phyloP scores from a whole-genome alignment of 805 yeast genomes.

The Kodamaea neixiangensis region DNA sequence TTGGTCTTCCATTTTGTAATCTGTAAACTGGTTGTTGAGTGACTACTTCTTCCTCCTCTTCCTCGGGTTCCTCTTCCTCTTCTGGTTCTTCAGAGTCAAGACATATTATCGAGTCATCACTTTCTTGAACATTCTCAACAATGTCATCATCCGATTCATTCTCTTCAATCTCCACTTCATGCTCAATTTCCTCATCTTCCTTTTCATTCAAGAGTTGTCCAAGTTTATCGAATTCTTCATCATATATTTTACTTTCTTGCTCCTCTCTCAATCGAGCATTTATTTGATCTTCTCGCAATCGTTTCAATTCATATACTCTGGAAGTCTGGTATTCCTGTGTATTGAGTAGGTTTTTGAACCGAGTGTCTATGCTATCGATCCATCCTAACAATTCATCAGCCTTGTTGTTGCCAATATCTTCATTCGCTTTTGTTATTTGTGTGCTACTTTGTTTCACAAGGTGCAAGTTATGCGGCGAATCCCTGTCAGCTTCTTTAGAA shows the following conservation, averaged over 20 bases:
- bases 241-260: constrained; percentile 24
- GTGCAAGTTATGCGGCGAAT: not conserved
- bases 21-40: not conserved
- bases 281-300: constrained; percentile 17
- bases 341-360: constrained; percentile 20
- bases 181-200: constrained; percentile 4
- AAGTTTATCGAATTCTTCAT: constrained; percentile 28
- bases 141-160: not conserved
- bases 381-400: constrained; percentile 28
- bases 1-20: constrained; percentile 10
- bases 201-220: constrained; percentile 11
- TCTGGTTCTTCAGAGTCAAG: constrained; percentile 6
- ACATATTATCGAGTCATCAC: constrained; percentile 7
- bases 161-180: not conserved
- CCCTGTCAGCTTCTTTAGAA: not conserved
- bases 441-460: not conserved
- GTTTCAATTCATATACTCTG: constrained; percentile 5
- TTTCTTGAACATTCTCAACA: not conserved
- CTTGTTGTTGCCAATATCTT: not conserved
- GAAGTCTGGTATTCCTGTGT: constrained; percentile 22
- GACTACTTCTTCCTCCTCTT: not conserved
- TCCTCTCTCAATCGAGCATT: constrained; percentile 22
- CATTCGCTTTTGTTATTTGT: not conserved
- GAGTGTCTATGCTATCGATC: constrained; percentile 30
- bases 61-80: constrained; percentile 10